Conservation (phyloP, 2,329 filamentous ascomycete species). For the Pestalotiopsis sp. region DNA sequence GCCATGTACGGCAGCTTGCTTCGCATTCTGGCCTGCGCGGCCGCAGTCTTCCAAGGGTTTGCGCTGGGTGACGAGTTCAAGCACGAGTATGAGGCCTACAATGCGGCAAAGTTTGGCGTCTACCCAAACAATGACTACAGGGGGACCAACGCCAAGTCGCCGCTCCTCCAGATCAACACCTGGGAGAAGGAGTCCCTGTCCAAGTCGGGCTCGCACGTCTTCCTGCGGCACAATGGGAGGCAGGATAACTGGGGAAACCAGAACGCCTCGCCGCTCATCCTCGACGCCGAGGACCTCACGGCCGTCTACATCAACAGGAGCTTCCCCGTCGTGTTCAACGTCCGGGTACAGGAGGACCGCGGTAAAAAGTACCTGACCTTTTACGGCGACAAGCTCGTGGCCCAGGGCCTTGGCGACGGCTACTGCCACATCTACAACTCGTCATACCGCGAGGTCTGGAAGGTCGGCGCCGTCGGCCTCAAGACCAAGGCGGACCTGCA, state of each 20-base stretch:
- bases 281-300: conserved; percentile 19
- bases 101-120: conserved; percentile 16
- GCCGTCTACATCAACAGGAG: conserved; percentile 20
- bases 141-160: conserved; percentile 16
- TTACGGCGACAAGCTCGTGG: conserved; percentile 18
- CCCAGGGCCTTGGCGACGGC: conserved; percentile 17
- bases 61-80: conserved; percentile 13
- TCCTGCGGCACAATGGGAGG: conserved; percentile 19
- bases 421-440: conserved; percentile 20
- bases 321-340: conserved; percentile 21
- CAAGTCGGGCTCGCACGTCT: conserved; percentile 19
- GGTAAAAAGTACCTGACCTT: conserved; percentile 22
- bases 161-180: conserved; percentile 17
- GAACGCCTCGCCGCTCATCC: conserved; percentile 19
- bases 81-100: conserved; percentile 20
- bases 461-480: conserved; percentile 16
- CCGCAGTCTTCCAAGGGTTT: neutral
- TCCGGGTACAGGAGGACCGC: conserved; percentile 19
- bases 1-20: neutral
- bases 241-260: conserved; percentile 5
- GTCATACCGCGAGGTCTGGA: conserved; percentile 18
- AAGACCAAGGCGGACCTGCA: conserved; percentile 15
- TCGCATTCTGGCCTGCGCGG: neutral
- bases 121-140: conserved; percentile 17
- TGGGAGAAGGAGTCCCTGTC: conserved; percentile 20